Evolutionary conservation across 2,329 filamentous ascomycete genomes (phyloP).

Genomic region (Microsporum audouinii): DNA sequence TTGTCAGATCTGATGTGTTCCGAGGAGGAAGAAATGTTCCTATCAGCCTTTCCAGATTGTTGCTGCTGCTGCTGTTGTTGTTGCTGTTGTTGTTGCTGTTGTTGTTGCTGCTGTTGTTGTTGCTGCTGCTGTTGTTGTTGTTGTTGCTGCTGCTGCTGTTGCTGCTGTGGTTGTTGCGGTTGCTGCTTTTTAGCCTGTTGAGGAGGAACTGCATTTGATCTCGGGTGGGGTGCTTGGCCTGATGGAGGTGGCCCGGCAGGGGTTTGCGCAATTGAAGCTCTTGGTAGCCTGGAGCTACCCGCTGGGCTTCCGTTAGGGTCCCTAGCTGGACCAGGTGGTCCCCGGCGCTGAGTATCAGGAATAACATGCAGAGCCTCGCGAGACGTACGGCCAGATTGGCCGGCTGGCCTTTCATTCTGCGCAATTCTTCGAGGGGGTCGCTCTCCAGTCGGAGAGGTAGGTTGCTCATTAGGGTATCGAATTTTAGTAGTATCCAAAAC

Average conservation of each 20-base stretch:
- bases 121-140: constrained; percentile 27
- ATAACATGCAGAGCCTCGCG: constrained; percentile 32
- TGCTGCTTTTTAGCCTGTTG: constrained; percentile 7
- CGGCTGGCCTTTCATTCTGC: constrained; percentile 31
- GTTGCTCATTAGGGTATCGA: constrained; percentile 72
- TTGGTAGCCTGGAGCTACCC: constrained; percentile 47
- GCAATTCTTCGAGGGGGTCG: constrained; percentile 34
- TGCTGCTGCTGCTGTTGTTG: constrained; percentile 26
- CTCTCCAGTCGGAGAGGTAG: constrained; percentile 31
- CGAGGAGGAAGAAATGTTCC: constrained; percentile 34
- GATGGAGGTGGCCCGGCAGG: constrained; percentile 54
- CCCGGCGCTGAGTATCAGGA: constrained; percentile 28
- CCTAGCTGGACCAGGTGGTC: constrained; percentile 26
- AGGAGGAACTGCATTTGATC: constrained; percentile 34
- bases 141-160: constrained; percentile 19
- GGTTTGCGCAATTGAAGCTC: constrained; percentile 47
- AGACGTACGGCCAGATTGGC: constrained; percentile 31
- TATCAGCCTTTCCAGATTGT: constrained; percentile 38
- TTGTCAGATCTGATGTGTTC: constrained; percentile 38
- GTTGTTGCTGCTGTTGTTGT: constrained; percentile 17
- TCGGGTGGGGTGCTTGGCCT: constrained; percentile 51
- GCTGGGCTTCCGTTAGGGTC: constrained; percentile 31
- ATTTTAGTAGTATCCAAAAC: constrained; percentile 93
- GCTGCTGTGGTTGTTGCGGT: constrained; percentile 22
- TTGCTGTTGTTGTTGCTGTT: constrained; percentile 27